Conservation (phyloP, 768 basidiomycete species). For the Guyanaporus albipodus region DNA sequence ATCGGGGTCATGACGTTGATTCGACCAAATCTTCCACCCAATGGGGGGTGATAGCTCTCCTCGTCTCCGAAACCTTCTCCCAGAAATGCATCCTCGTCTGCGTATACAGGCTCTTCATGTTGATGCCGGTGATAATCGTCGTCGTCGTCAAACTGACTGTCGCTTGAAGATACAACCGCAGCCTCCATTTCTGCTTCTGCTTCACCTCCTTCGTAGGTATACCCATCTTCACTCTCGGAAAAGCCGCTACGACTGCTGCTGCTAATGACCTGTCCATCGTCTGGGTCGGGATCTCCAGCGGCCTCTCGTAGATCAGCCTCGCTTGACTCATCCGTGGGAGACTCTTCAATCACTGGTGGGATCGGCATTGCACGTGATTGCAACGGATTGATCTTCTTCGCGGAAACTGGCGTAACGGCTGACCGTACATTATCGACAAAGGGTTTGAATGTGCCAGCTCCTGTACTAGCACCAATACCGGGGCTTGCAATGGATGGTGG, state of each 20-base stretch:
- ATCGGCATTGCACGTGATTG: slow-evolving; percentile 19
- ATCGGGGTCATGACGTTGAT: slow-evolving; percentile 98
- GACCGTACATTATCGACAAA: slow-evolving; percentile 29
- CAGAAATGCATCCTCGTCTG: slow-evolving; percentile 24
- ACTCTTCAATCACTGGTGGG: slow-evolving; percentile 24
- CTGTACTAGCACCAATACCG: slow-evolving; percentile 3
- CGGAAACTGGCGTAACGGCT: slow-evolving; percentile 14
- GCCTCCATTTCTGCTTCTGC: slow-evolving; percentile 25
- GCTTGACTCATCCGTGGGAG: slow-evolving; percentile 33
- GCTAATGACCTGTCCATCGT: slow-evolving; percentile 24
- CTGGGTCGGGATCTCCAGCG: slow-evolving; percentile 20
- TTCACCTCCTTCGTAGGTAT: slow-evolving; percentile 28
- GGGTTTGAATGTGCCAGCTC: slow-evolving; percentile 34
- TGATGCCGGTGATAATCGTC: slow-evolving; percentile 20
- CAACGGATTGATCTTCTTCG: slow-evolving; percentile 17
- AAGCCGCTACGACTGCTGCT: slow-evolving; percentile 28
- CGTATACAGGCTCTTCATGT: slow-evolving; percentile 12
- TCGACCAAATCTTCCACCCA: slow-evolving; percentile 72
- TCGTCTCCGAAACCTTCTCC: slow-evolving; percentile 29
- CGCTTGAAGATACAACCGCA: slow-evolving; percentile 27
- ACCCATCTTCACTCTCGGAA: slow-evolving; percentile 35
- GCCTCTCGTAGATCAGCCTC: slow-evolving; percentile 21
- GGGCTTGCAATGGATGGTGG: slow-evolving; percentile 21
- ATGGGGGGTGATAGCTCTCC: slow-evolving; percentile 38
- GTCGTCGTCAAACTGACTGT: slow-evolving; percentile 32